Conservation (phyloP, 345 rosid species). For the Acer yangbiense region DNA sequence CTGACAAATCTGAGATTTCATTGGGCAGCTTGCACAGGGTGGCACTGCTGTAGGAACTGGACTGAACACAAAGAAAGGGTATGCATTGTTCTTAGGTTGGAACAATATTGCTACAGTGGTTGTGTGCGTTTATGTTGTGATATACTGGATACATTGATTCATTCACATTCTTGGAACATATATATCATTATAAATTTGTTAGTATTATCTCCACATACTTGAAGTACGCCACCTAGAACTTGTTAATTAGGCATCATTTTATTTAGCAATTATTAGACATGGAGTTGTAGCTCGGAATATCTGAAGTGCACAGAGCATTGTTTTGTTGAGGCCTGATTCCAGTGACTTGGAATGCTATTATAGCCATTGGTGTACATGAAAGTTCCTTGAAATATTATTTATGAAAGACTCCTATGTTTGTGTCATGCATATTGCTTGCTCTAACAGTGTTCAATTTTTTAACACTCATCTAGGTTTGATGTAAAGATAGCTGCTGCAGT, state of each 20-base stretch:
- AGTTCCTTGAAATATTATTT: background rate
- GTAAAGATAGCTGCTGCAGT: conserved; percentile 89
- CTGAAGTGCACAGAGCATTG: background rate
- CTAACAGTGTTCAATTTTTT: conserved; percentile 9
- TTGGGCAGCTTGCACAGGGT: conserved; percentile 96
- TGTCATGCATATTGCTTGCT: conserved; percentile 1
- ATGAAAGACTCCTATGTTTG: background rate
- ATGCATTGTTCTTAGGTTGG: conserved; percentile 26
- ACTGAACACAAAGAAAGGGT: conserved; percentile 96
- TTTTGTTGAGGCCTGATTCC: background rate
- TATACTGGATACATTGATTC: background rate
- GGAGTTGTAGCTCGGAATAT: background rate
- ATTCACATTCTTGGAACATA: background rate
- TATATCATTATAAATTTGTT: background rate
- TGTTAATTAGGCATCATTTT: background rate
- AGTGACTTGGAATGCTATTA: background rate
- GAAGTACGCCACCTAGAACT: background rate
- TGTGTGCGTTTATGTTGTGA: background rate
- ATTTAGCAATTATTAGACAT: background rate
- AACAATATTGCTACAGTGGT: conserved; percentile 3
- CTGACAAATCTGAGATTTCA: conserved; percentile 38
- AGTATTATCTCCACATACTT: background rate
- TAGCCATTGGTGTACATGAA: background rate
- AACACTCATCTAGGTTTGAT: conserved; percentile 67
- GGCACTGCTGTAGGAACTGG: conserved; percentile 99